Base-by-base conservation (phyloP, 1,139 yeast species). In the Diutina rugosa region DNA sequence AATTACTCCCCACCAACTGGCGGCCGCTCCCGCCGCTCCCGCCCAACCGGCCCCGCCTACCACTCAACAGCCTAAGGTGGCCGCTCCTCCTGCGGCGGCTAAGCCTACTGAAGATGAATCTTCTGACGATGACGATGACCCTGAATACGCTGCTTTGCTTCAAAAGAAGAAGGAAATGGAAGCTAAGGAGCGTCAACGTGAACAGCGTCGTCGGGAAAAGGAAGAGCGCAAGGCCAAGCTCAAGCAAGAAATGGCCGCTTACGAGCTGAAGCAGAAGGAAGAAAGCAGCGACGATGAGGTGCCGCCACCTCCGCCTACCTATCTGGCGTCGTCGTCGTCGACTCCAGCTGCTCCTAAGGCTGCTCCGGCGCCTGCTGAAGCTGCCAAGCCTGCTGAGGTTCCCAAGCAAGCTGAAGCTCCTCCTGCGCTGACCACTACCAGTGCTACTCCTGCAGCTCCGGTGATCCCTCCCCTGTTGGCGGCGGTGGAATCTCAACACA, bases 141-240 rank as follows among this genome's bases (percentile, higher is more conserved):
- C 71, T 28, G 84, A 79, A 59, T 77, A 78, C 59, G 67, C 71
- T 18, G 76, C 73, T 14, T 70, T 80, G 56, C 66, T 79, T 63
- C 72, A 71, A 59, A 79, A 77, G 58, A 79, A 78, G 64, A 70
- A 73, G 49, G 79, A 74, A 59, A 65, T 78, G 70, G 83, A 80
- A 62, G 73, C 72, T 5, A 72, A 73, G 55, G 81, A 78, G 57
- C 47, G 55, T 14, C 81, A 79, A 60, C 72, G 79, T 60, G 79
- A 76, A 59, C 70, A 71, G 59, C 77, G 71, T 66, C 79, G 72
- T 62, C 76, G 75, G 61, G 82, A 77, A 38, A 81, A 80, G 62
- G 88, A 82, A 59, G 85, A 78, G 47, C 74, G 84, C 55, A 69
- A 84, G 60, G 88, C 87, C 1, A 78, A 77, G 58, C 70, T 85